Evolutionary conservation across 352 stramenopile species (phyloP).

Genomic region (Nannochloropsis limnetica): DNA sequence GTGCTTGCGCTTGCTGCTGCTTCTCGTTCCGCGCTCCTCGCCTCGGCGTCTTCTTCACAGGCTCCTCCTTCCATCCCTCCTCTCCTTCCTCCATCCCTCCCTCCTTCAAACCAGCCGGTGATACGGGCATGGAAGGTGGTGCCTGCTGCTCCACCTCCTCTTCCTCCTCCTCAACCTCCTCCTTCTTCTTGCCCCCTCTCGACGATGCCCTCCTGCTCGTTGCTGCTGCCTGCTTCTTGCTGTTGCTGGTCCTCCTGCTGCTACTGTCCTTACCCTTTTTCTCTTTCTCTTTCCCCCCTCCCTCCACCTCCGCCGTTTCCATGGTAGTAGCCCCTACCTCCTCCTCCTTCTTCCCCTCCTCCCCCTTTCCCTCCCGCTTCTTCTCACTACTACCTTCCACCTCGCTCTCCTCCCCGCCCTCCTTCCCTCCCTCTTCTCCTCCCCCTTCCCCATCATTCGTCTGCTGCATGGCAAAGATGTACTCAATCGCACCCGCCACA

Average conservation of each 20-base stretch:
- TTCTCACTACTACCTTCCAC: background rate
- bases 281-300: background rate
- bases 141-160: background rate
- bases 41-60: too few species aligned
- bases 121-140: background rate
- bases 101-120: too few species aligned
- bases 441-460: background rate
- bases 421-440: background rate
- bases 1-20: too few species aligned
- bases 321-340: background rate
- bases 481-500: conserved; percentile 17
- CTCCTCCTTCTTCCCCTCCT: background rate
- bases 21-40: too few species aligned
- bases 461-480: conserved; percentile 24
- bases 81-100: too few species aligned
- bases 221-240: background rate
- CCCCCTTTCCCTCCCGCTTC: conserved; percentile 1
- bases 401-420: background rate
- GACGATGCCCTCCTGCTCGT: background rate
- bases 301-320: background rate
- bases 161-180: background rate
- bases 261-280: background rate
- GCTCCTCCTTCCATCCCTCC: too few species aligned
- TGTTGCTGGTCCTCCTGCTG: background rate
- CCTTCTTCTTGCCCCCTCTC: background rate